Evolutionary conservation across 768 basidiomycete genomes (phyloP).

Genomic region (Trametes sanguinea): DNA sequence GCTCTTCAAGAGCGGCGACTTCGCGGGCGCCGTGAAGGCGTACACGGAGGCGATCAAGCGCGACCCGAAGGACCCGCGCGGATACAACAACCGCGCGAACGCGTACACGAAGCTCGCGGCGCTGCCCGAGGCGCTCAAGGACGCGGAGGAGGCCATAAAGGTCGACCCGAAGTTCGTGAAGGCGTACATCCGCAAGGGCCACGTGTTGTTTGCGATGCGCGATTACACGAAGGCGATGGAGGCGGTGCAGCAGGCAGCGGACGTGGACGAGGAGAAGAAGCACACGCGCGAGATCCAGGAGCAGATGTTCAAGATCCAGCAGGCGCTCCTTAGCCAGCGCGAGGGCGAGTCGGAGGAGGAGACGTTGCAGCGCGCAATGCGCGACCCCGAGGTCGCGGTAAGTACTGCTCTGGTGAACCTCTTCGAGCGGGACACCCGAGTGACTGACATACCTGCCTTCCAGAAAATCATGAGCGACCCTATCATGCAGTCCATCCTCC

Average conservation of each 20-base stretch:
- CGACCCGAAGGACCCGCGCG: constrained; percentile 83
- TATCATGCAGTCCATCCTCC: constrained; percentile 91
- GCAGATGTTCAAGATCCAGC: constrained; percentile 78
- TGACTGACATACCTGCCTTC: neutral
- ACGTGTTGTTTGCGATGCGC: constrained; percentile 86
- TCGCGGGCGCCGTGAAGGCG: constrained; percentile 85
- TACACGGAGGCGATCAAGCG: constrained; percentile 98
- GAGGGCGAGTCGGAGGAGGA: constrained; percentile 89
- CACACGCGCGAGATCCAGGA: constrained; percentile 82
- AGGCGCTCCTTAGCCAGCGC: constrained; percentile 77
- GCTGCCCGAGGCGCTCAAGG: constrained; percentile 93
- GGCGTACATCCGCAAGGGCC: constrained; percentile 92
- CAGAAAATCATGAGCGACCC: constrained; percentile 88
- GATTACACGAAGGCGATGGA: constrained; percentile 88
- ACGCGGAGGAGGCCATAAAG: constrained; percentile 90
- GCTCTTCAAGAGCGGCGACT: constrained; percentile 91
- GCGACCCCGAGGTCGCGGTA: constrained; percentile 94
- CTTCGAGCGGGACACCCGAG: no score
- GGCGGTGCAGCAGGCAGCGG: constrained; percentile 73
- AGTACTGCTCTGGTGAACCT: constrained; percentile 32
- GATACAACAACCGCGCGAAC: constrained; percentile 98
- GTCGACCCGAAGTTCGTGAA: constrained; percentile 91
- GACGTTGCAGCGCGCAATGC: constrained; percentile 91
- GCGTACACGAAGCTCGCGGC: constrained; percentile 96
- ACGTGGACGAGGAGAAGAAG: constrained; percentile 78